Base-by-base conservation (phyloP, 2,329 filamentous ascomycete genomes). In the Fusarium floridanum region DNA sequence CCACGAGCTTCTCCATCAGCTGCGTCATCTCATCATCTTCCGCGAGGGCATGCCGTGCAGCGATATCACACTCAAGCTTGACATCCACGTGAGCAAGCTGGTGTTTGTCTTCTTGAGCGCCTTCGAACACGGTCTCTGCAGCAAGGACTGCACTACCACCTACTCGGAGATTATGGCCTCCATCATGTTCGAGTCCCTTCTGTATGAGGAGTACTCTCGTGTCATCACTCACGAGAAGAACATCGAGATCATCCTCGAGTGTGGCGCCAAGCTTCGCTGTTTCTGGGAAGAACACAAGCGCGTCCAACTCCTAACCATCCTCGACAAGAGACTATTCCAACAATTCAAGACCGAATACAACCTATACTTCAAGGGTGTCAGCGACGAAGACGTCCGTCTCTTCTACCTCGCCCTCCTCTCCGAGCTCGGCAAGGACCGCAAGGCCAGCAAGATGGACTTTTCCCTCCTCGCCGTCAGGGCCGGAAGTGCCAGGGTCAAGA, bases 1-100 rank as follows among this genome's bases (percentile, higher is more conserved):
- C 41, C 76, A 83, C 53, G 80, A 86, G 66, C 77, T 89, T 2
- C 82, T 88, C 10, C 83, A 85, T 6, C 86, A 89, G 70, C 76
- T 89, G 20, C 87, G 87, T 34, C 83, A 86, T 32, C 84, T 89
- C 68, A 82, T 88, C 53, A 84, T 88, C 64, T 86, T 88, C 68
- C 55, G 68, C 17, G 77, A 72, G 16, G 48, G 39, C 0, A 68
- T 76, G 60, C 85, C 85, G 22, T 82, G 84, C 43, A 83, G 80
- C 2, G 81, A 82, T 20, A 79, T 84, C 14, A 81, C 80, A 2
- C 78, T 87, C 71, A 83, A 83, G 67, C 71, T 86, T 12, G 77
- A 82, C 2, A 76, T 78, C 2, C 80, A 81, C 45, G 73, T 84
- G 43, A 81, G 78, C 61, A 83, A 81, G 66, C 77, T 81, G 0